phyloP scores from a whole-genome alignment of 768 basidiomycete species.

The Trametes meyenii region DNA sequence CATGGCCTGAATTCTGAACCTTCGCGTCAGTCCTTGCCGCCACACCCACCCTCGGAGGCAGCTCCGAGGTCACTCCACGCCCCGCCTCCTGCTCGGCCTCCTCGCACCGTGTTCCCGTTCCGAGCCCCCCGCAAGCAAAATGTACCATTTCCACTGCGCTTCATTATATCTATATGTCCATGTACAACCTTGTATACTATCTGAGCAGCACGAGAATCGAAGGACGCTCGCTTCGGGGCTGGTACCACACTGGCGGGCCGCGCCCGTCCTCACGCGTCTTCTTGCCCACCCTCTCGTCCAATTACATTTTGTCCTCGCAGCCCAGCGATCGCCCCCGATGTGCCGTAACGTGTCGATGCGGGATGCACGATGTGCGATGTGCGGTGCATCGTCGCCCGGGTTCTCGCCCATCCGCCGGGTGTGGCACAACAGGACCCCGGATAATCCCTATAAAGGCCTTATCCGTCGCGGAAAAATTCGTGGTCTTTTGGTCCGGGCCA shows the following conservation, averaged over 20 bases:
- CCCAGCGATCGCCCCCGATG: slow-evolving; percentile 21
- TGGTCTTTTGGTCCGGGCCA: no score
- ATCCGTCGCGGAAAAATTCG: no score
- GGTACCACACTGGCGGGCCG: slow-evolving; percentile 19
- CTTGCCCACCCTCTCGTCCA: not conserved
- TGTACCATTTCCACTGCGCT: slow-evolving; percentile 18
- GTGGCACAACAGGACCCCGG: slow-evolving; percentile 11
- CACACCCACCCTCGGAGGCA: not conserved
- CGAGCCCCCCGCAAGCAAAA: slow-evolving; percentile 15
- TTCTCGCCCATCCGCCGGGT: slow-evolving; percentile 3
- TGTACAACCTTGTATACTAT: slow-evolving; percentile 29
- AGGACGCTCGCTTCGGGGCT: slow-evolving; percentile 8
- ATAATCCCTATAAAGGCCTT: no score
- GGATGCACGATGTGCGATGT: slow-evolving; percentile 1
- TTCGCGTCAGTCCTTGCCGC: slow-evolving; percentile 3
- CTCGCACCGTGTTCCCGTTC: slow-evolving; percentile 4
- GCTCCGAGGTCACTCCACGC: not conserved
- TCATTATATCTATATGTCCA: slow-evolving; percentile 23
- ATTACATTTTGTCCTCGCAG: slow-evolving; percentile 10
- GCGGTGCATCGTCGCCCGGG: no score
- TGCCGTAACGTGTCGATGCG: slow-evolving; percentile 17
- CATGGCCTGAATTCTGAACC: slow-evolving; percentile 4
- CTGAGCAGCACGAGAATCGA: slow-evolving; percentile 19
- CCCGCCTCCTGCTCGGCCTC: slow-evolving; percentile 1
- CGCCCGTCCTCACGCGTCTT: slow-evolving; percentile 1